Conservation (phyloP, 179 eudicot species). For the Carnegiea gigantea region DNA sequence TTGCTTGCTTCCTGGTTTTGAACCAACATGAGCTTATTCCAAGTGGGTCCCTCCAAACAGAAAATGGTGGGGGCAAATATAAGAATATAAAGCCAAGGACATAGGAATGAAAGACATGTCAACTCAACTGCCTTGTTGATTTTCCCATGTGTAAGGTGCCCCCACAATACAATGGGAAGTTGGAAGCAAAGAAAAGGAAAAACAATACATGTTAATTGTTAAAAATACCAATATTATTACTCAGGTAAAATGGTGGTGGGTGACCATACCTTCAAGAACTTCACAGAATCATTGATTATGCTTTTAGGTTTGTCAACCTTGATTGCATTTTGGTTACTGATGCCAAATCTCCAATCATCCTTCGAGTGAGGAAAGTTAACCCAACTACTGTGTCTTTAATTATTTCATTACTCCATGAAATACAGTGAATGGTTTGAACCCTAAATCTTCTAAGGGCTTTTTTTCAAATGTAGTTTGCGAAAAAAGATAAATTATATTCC, state of each 20-base stretch:
- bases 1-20: constrained; percentile 31
- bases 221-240: constrained; percentile 16
- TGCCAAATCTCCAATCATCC: constrained; percentile 30
- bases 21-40: constrained; percentile 21
- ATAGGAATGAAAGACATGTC: constrained; percentile 21
- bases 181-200: background rate
- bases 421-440: background rate
- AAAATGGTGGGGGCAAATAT: constrained; percentile 21
- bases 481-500: background rate
- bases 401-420: too few species aligned
- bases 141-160: constrained; percentile 13
- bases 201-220: constrained; percentile 1
- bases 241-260: constrained; percentile 30
- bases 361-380: constrained; percentile 25
- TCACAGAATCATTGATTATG: constrained; percentile 18
- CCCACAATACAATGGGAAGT: constrained; percentile 14
- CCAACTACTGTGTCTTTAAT: constrained; percentile 21
- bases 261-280: constrained; percentile 28
- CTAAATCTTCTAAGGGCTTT: background rate
- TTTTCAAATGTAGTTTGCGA: background rate
- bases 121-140: constrained; percentile 12
- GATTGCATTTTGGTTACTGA: constrained; percentile 20
- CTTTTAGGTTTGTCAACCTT: constrained; percentile 30
- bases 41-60: constrained; percentile 26
- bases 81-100: constrained; percentile 24